Percentiles rank a stretch among this genome's conserved stretches.
These are phyloP conservation scores for Albugo laibachii DNA, from an alignment of 352 stramenopile genomes.

Conservation along the genomic window DNA sequence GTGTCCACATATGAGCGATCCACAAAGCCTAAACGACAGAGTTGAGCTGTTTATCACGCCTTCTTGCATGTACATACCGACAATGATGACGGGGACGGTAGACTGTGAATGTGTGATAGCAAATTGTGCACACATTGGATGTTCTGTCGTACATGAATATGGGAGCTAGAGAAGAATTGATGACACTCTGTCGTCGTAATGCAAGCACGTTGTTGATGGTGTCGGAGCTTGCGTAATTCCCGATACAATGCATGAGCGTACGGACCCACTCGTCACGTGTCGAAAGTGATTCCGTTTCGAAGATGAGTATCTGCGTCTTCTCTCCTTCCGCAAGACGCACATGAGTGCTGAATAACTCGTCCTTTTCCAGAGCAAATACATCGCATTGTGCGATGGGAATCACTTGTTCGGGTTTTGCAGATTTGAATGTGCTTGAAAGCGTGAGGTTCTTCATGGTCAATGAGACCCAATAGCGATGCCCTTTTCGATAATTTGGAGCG, in stretches of 20 bases:
- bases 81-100: conserved; percentile 72
- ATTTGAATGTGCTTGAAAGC: conserved; percentile 42
- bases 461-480: conserved; percentile 53
- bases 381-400: conserved; percentile 41
- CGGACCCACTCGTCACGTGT: conserved; percentile 72
- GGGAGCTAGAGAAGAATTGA: conserved; percentile 48
- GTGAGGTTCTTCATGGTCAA: conserved; percentile 53
- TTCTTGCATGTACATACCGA: conserved; percentile 16
- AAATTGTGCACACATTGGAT: conserved; percentile 73
- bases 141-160: conserved; percentile 79
- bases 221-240: conserved; percentile 18
- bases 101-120: conserved; percentile 58
- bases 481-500: conserved; percentile 12
- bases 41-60: background rate
- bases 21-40: conserved; percentile 31
- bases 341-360: conserved; percentile 34
- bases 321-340: conserved; percentile 12
- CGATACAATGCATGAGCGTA: conserved; percentile 55
- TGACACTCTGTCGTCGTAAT: conserved; percentile 44
- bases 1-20: conserved; percentile 59
- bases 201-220: conserved; percentile 13
- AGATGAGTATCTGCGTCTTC: conserved; percentile 26
- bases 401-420: conserved; percentile 35
- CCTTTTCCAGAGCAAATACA: conserved; percentile 22
- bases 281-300: conserved; percentile 33